Evolutionary conservation across 1,284 basidiomycete genomes (phyloP), one percentile per base, ranked within the genome.

Genomic region (Ustilago trichophora): DNA sequence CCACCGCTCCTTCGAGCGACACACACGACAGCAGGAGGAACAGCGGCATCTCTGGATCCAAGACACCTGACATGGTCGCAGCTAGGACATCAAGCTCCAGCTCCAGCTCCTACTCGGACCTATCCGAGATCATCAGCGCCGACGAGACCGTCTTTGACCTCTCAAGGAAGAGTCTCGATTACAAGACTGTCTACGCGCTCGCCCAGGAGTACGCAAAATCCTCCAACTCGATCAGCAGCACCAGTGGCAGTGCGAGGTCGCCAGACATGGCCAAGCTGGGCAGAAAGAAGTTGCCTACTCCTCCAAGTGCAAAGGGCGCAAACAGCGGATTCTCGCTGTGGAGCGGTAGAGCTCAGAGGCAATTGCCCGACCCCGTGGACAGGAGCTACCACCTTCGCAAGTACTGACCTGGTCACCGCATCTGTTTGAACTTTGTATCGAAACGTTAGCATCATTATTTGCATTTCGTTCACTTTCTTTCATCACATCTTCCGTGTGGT

Each of bases 131-230:
- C 24, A 11, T 40, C 29, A 42, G n/a, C 15, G 50, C 33, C 1
- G 32, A 55, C 22, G 51, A 49, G n/a, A 42, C 34, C n/a, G 19
- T 65, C 4, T 66, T 66, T 19, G 63, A 66, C 31, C 35, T 66
- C 18, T 50, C 50, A 10, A 43, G 48, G 4, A 27, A 35, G 1
- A 47, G 46, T 32, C 21, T 59, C 18, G 53, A 56, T 21, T 52
- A 52, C 34, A 43, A 34, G 24, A 24, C 40, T 2, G 49, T 52
- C 3, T 52, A 52, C 26, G 49, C 49, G 2, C n/a, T 52, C n/a
- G 49, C 49, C 9, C 49, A 52, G 41, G 49, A 43, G 26, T 52
- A 52, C 22, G 49, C 49, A 10, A 52, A 52, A 26, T 26, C 48
- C n/a, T n/a, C n/a, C n/a, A n/a, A n/a, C n/a, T n/a, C n/a, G n/a